Conservation (phyloP, 73 alveolate genomes). For the Durusdinium trenchii region DNA sequence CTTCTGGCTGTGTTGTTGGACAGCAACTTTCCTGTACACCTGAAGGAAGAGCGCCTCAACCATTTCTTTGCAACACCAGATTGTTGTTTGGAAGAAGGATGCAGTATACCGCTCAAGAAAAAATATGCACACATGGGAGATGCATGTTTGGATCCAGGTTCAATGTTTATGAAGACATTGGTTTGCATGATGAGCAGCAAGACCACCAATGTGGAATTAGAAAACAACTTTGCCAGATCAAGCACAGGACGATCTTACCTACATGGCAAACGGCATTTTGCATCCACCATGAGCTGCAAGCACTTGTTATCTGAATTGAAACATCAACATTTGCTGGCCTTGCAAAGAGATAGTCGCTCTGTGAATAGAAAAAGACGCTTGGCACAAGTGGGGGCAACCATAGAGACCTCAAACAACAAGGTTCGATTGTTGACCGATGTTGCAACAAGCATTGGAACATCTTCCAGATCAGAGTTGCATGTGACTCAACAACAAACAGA, state of each 20-base stretch:
- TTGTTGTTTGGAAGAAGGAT: neutral
- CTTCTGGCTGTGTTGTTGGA: neutral
- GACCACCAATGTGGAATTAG: conserved; percentile 4
- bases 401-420: too few relatives aligned
- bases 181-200: neutral
- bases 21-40: neutral
- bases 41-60: neutral
- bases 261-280: neutral
- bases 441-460: neutral
- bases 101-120: neutral
- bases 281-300: neutral
- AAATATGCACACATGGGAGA: neutral
- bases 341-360: neutral
- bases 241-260: neutral
- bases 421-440: neutral
- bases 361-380: neutral
- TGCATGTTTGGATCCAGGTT: neutral
- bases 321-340: neutral
- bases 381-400: neutral
- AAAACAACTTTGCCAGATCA: neutral
- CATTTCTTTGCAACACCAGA: neutral
- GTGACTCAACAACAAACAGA: neutral
- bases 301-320: neutral
- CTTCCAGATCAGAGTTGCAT: neutral
- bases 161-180: neutral